Base-by-base conservation (phyloP, 2,329 filamentous ascomycete genomes). In the Beauveria sp. region DNA sequence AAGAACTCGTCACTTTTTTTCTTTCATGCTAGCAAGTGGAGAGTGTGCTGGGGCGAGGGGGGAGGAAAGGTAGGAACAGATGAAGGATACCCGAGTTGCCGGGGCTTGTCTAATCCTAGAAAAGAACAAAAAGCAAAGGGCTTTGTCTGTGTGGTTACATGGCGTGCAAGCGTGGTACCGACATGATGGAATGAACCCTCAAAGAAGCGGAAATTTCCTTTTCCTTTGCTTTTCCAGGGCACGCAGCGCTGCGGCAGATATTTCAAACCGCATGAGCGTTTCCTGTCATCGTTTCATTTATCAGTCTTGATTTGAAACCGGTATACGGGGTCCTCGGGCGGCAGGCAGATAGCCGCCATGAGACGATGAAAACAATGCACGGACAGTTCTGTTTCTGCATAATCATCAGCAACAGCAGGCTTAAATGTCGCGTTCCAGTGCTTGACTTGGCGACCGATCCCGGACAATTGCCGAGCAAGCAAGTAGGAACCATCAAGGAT, bases 1-100 rank as follows among this genome's bases (percentile, higher is more conserved):
- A 51, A 34, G 48, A 53, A 55, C 52, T 55, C 22, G 40, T 55
- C 52, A 54, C 37, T n/a, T 55, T 43, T 55, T 55, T 26, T 16
- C 12, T 47, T 47, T 44, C 37, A 54, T 22, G 50, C 10, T 28
- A 22, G 48, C 10, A 26, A 54, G 28, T 37, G 54, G 41, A n/a
- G 54, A 47, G 41, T 26, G 34, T 30, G 30, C 26, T 9, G 18
- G 34, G 9, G 16, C 10, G 12, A 9, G 9, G 10, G 10, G 10
- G 30, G 28, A 3, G 30, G 10, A 16, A 24, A n/a, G 55, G 54
- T 41, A 43, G 54, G 28, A 58, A n/a, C 55, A 51, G 55, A 41
- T 51, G 55, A 48, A 48, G 44, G 37, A 46, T 52, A 52, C 50
- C 50, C 18, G n/a, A 18, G 24, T 6, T 28, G 26, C 51, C n/a